phyloP scores from a whole-genome alignment of 2,329 filamentous ascomycete species.

The Stagonosporopsis vannaccii region DNA sequence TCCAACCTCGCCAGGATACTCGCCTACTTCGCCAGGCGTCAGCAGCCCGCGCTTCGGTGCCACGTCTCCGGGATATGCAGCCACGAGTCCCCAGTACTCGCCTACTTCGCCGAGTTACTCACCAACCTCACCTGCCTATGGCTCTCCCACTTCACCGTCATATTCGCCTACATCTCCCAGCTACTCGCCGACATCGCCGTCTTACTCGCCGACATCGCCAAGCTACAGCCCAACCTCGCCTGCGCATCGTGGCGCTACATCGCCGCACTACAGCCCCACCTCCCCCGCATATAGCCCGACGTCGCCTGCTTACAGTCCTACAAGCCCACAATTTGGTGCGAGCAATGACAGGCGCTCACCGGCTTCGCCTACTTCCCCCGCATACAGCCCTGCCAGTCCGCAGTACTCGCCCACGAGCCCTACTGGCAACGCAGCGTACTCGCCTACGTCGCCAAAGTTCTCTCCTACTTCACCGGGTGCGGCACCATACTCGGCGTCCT shows the following conservation, averaged over 20 bases:
- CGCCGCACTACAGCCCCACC: constrained; percentile 56
- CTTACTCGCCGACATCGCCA: constrained; percentile 64
- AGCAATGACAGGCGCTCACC: constrained; percentile 49
- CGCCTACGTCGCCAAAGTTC: constrained; percentile 51
- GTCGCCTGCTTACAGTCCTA: constrained; percentile 61
- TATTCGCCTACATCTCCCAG: constrained; percentile 66
- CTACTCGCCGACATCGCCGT: constrained; percentile 59
- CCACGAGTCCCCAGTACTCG: constrained; percentile 57
- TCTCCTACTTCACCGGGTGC: constrained; percentile 50
- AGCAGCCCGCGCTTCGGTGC: constrained; percentile 62
- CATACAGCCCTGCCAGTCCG: constrained; percentile 74
- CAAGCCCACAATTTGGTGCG: constrained; percentile 55
- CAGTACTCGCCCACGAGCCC: constrained; percentile 62
- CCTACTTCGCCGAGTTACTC: constrained; percentile 68
- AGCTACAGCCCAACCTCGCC: constrained; percentile 62
- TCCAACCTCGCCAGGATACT: constrained; percentile 46
- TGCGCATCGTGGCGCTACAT: constrained; percentile 51
- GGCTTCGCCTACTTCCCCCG: constrained; percentile 71
- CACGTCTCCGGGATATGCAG: constrained; percentile 61
- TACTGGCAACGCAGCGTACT: constrained; percentile 60
- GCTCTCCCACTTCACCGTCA: constrained; percentile 49
- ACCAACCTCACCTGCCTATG: constrained; percentile 62
- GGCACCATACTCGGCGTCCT: constrained; percentile 30
- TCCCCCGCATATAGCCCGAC: constrained; percentile 63
- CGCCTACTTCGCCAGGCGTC: constrained; percentile 74